These are phyloP conservation scores for Arabidopsis lyrata DNA, from an alignment of 441 rosid species.

Conservation along the genomic window DNA sequence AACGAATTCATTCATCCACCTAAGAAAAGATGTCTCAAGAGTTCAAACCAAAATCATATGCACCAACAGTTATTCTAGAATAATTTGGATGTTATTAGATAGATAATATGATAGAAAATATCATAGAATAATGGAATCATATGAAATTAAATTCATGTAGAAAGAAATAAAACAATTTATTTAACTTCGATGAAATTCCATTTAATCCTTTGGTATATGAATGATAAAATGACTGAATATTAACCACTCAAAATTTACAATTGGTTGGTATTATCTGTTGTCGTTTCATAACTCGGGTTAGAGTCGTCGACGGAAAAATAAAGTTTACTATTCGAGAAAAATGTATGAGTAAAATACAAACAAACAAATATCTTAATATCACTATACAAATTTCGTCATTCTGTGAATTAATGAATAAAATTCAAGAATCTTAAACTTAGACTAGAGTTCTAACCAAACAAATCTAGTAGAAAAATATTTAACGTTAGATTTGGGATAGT, in stretches of 20 bases:
- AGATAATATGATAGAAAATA: too few relatives aligned
- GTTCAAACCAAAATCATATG: not conserved
- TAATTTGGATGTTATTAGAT: not conserved
- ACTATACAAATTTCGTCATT: not conserved
- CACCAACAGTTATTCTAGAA: not conserved
- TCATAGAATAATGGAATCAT: not conserved
- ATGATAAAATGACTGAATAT: not conserved
- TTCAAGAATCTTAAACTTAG: not conserved
- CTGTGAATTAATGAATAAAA: not conserved
- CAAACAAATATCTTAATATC: not conserved
- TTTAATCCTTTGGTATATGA: not conserved
- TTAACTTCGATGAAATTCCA: too few relatives aligned
- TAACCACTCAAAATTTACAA: not conserved
- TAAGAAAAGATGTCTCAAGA: not conserved
- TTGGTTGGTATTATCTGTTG: too few relatives aligned
- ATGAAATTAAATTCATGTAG: not conserved
- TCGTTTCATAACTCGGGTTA: too few relatives aligned
- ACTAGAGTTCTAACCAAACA: not conserved
- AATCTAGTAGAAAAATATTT: not conserved
- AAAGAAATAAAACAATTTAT: not conserved
- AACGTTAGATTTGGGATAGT: slow-evolving; percentile 24
- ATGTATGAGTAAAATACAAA: not conserved
- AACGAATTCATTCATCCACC: not conserved
- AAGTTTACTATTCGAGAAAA: too few relatives aligned
- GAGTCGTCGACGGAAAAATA: not conserved